Conservation (phyloP, 2,329 filamentous ascomycete species). For the Fusarium veterinarium region DNA sequence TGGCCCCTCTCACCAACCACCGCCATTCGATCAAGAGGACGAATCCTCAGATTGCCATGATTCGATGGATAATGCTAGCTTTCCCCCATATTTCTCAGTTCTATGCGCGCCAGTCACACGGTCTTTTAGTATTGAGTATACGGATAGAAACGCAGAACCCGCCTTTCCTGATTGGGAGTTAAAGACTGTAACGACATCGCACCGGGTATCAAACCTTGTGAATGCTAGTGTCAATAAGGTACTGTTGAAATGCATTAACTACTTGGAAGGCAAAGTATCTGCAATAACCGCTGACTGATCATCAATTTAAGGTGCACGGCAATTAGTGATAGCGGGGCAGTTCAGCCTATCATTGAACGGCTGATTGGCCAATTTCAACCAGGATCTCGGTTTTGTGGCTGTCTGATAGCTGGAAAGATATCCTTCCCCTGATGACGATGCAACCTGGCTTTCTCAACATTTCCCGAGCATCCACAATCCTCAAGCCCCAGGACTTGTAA, state of each 20-base stretch:
- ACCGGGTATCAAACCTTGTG: not conserved
- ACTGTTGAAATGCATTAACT: not conserved
- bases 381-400: not conserved
- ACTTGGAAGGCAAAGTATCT: not conserved
- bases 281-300: not conserved
- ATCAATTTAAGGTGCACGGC: not conserved
- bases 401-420: not conserved
- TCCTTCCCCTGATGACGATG: not conserved
- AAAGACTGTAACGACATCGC: not conserved
- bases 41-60: not conserved
- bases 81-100: not conserved
- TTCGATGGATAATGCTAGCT: not conserved
- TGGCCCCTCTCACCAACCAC: not conserved
- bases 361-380: not conserved
- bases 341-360: not conserved
- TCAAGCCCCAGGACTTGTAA: not conserved
- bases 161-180: not conserved
- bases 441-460: not conserved
- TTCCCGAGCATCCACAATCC: not conserved
- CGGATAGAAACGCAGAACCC: not conserved
- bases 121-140: not conserved
- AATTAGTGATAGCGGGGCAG: not conserved
- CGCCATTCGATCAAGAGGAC: not conserved
- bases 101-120: constrained; percentile 17
- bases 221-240: not conserved